Base-by-base conservation (phyloP, 1,284 basidiomycete genomes). In the Microbotryum violaceum region DNA sequence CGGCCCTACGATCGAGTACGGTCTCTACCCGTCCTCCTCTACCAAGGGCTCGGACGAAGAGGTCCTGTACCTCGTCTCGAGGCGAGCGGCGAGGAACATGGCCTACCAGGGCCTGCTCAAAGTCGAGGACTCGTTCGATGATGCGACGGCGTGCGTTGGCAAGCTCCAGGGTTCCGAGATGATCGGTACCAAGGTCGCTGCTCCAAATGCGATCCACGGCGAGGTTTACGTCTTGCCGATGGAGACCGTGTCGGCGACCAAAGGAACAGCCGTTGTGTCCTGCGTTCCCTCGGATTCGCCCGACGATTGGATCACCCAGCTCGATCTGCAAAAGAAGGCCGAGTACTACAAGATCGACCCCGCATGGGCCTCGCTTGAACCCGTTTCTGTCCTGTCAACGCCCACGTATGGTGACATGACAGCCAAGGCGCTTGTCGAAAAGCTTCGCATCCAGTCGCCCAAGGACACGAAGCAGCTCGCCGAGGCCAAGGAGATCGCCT, bases 211-310 rank as follows among this genome's bases (percentile, higher is more conserved):
- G 21, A 72, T 91, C 61, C 53, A 88, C 74, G 83, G 86, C 2
- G 86, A 96, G 77, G 90, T 97, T 31, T 94, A 93, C 73, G 90
- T 99, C 48, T 78, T 98, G 65, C 96, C 96, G 27, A 99, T 99
- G 96, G 94, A 98, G 72, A 89, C 87, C 67, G 92, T 98, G 54
- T 82, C 97, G 58, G 83, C 92, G 27, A 94, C 89, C 70, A 98
- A 98, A 86, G 96, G 96, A 73, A 98, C 94, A 25, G 96, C 96
- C 72, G 93, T 99, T 46, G 96, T 99, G 70, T 97, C 93, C 3
- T 98, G 91, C 55, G 92, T 97, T 12, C 93, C 96, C 0, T 96
- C 94, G 16, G 96, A 99, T 76, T 98, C 96, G 18, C 96, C 96
- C 29, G 96, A 98, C 74, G 96, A 99, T 77, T 97, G 85, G 76